Conservation (phyloP, 805 yeast species). For the Myxozyma melibiosi region DNA sequence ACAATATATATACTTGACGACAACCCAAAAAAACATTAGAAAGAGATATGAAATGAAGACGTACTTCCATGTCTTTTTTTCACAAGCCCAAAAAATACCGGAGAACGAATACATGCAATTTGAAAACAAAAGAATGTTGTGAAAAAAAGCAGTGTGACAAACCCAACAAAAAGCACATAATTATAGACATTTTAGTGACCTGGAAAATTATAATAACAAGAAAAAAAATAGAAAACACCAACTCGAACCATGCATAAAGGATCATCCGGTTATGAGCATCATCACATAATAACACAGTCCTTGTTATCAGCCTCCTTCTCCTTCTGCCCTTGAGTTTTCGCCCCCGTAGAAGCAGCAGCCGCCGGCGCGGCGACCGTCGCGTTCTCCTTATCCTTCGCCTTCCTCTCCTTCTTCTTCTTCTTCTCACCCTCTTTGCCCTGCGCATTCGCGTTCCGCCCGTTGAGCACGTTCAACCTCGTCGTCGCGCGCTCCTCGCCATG, state of each 20-base stretch:
- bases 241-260: neutral
- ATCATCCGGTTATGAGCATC: neutral
- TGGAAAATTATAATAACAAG: neutral
- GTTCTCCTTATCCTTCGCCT: neutral
- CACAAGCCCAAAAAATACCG: too few species aligned
- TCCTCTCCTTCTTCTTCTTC: neutral
- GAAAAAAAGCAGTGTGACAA: too few species aligned
- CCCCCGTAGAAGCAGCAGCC: neutral
- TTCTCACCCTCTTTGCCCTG: neutral
- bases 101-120: too few species aligned
- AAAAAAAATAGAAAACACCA: neutral
- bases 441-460: slow-evolving; percentile 10
- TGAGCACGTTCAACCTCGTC: slow-evolving; percentile 36
- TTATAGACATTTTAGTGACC: too few species aligned
- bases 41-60: too few species aligned
- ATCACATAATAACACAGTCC: slow-evolving; percentile 28
- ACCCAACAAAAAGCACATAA: too few species aligned
- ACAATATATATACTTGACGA: too few species aligned
- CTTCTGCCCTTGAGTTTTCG: too few species aligned
- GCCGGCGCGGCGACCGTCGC: neutral
- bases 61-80: too few species aligned
- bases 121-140: too few species aligned
- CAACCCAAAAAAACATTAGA: too few species aligned
- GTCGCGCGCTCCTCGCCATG: slow-evolving; percentile 57
- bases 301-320: slow-evolving; percentile 9